phyloP scores from a whole-genome alignment of 768 basidiomycete species.

The Suillus bovinus region DNA sequence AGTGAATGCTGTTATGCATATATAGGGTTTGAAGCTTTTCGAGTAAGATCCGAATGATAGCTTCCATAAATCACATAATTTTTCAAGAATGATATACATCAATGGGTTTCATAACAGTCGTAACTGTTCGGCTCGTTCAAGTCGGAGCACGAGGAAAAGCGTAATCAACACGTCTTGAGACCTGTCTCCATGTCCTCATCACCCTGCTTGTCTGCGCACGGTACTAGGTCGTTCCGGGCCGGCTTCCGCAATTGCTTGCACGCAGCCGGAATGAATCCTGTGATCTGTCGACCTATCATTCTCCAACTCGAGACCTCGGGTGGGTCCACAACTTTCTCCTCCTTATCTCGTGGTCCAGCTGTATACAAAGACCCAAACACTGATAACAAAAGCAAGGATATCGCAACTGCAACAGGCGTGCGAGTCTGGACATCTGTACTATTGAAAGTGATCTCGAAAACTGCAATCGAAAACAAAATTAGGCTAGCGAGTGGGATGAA shows the following conservation, averaged over 20 bases:
- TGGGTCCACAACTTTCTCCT: conserved; percentile 5
- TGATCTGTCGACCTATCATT: not conserved
- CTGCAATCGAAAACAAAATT: conserved; percentile 33
- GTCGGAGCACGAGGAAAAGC: not conserved
- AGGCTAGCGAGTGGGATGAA: conserved; percentile 24
- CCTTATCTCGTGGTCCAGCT: conserved; percentile 22
- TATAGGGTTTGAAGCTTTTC: no score
- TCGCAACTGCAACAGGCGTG: conserved; percentile 25
- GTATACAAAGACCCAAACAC: conserved; percentile 33
- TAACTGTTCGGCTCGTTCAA: not conserved
- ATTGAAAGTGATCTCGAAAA: conserved; percentile 33
- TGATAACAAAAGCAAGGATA: conserved; percentile 21
- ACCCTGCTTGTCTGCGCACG: not conserved
- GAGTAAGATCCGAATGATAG: no score
- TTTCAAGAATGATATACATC: not conserved
- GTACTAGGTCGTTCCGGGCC: not conserved
- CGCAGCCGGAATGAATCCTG: conserved; percentile 1
- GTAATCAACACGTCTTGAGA: not conserved
- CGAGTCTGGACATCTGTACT: conserved; percentile 26
- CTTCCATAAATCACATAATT: not conserved
- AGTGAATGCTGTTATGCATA: no score
- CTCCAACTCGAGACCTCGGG: not conserved
- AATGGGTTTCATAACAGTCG: not conserved
- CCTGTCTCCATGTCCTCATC: not conserved
- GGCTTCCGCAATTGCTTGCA: not conserved